Evolutionary conservation across 345 rosid genomes (phyloP).

Genomic region (Sisymbrium irio): DNA sequence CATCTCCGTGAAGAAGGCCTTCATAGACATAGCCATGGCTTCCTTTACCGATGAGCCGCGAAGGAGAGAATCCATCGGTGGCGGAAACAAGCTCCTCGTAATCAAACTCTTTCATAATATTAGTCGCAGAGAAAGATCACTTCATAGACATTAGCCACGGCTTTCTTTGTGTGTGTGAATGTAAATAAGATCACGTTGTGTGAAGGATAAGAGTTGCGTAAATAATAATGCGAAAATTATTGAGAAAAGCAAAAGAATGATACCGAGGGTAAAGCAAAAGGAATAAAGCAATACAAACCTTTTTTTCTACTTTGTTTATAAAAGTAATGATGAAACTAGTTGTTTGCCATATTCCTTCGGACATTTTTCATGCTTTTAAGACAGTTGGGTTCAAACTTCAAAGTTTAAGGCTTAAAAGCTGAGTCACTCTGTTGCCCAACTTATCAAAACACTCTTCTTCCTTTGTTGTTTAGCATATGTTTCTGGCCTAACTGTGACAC

Average conservation of each 20-base stretch:
- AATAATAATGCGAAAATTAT: constrained; percentile 29
- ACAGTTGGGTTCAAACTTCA: constrained; percentile 31
- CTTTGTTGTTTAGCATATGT: not conserved
- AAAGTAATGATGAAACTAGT: constrained; percentile 12
- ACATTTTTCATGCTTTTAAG: constrained; percentile 41
- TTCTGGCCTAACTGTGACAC: not conserved
- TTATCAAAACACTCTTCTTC: not conserved
- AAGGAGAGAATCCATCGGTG: constrained; percentile 53
- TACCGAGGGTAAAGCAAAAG: constrained; percentile 27
- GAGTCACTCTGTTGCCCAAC: constrained; percentile 32
- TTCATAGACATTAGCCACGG: too few species aligned
- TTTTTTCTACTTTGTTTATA: not conserved
- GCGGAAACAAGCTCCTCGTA: constrained; percentile 52
- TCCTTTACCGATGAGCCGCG: constrained; percentile 66
- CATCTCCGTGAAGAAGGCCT: constrained; percentile 34
- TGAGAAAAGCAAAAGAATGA: constrained; percentile 32
- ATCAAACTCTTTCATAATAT: constrained; percentile 42
- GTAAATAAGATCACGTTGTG: not conserved
- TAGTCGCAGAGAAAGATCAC: not conserved
- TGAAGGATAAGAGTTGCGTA: not conserved
- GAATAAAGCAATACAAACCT: constrained; percentile 19
- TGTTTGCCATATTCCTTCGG: constrained; percentile 19
- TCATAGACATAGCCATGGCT: constrained; percentile 70
- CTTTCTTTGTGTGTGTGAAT: not conserved
- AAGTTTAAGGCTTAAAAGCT: constrained; percentile 28